These are phyloP conservation scores for Tetrahymena thermophila DNA, from an alignment of 73 alveolate genomes.

Conservation along the genomic window DNA sequence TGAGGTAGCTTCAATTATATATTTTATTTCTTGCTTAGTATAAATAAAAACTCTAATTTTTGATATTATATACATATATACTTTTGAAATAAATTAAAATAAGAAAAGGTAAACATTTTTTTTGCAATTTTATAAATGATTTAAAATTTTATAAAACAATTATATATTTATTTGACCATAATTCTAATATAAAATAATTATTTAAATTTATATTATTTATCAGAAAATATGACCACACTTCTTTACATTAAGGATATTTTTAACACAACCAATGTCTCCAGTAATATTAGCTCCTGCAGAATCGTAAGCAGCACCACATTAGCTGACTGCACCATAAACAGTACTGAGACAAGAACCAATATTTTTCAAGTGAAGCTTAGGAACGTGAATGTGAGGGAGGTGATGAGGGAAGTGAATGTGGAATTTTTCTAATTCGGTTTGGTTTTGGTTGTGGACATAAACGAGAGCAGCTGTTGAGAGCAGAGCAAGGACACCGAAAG, in stretches of 20 bases:
- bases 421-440: not conserved
- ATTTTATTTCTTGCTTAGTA: too few relatives aligned
- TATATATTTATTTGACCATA: too few relatives aligned
- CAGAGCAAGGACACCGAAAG: not conserved
- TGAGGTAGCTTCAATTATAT: too few relatives aligned
- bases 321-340: not conserved
- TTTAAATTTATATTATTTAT: too few relatives aligned
- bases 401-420: not conserved
- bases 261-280: not conserved
- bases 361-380: not conserved
- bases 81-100: too few relatives aligned
- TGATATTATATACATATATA: too few relatives aligned
- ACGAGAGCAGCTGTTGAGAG: not conserved
- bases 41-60: too few relatives aligned
- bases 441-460: not conserved
- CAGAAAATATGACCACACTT: not conserved
- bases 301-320: not conserved
- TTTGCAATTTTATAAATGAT: too few relatives aligned
- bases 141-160: too few relatives aligned
- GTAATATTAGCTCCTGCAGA: not conserved
- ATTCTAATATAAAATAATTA: too few relatives aligned
- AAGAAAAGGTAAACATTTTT: too few relatives aligned
- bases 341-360: not conserved
- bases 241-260: not conserved
- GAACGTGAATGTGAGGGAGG: not conserved